Conservation (phyloP, 139 green algal species). For the Coelastrella sp. region DNA sequence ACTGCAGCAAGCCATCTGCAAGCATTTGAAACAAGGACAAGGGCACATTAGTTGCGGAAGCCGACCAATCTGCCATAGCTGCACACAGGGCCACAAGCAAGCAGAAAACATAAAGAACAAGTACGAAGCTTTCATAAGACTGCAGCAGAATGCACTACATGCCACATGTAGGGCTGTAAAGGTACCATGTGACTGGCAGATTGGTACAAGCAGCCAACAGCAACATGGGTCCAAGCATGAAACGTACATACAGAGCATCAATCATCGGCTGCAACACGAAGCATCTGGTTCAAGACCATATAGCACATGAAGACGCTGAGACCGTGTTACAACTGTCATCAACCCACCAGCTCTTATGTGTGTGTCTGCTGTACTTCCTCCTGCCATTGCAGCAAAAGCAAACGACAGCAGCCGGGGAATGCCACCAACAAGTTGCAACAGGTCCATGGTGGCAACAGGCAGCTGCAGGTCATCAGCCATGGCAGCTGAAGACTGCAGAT, state of each 20-base stretch:
- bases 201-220: neutral
- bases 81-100: conserved; percentile 1
- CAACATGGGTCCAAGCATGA: neutral
- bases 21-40: neutral
- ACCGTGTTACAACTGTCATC: neutral
- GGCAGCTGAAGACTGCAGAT: neutral
- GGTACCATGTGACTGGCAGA: neutral
- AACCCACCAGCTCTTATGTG: neutral
- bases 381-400: conserved; percentile 15
- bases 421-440: conserved; percentile 9
- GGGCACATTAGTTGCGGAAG: neutral
- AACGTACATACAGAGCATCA: neutral
- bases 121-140: neutral
- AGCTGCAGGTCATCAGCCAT: conserved; percentile 1
- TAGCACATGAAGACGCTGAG: neutral
- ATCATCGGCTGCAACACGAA: conserved; percentile 3
- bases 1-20: neutral
- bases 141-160: neutral
- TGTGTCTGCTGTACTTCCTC: neutral
- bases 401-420: neutral
- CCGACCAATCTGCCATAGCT: neutral
- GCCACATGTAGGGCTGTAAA: conserved; percentile 2
- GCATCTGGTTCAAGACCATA: neutral
- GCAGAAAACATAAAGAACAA: neutral
- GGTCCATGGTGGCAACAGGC: neutral